Evolutionary conservation across 257 asterid species (phyloP).

Genomic region (Solanum chilense): DNA sequence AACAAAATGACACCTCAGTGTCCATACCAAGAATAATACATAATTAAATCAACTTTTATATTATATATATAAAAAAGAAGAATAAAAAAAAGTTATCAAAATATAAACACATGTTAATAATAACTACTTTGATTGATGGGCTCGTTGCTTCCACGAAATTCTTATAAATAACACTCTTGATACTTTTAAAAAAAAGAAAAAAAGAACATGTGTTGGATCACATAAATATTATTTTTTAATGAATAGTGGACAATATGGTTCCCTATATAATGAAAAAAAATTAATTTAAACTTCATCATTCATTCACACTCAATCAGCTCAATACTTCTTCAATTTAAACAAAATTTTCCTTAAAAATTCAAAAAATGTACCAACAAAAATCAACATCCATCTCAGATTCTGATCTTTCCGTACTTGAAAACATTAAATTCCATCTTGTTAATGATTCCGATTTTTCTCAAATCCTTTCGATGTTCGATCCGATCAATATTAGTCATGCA

Average conservation of each 20-base stretch:
- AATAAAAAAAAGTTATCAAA: not conserved
- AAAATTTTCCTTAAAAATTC: not conserved
- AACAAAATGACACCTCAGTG: not conserved
- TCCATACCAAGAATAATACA: not conserved
- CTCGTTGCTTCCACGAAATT: not conserved
- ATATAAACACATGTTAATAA: not conserved
- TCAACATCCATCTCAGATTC: not conserved
- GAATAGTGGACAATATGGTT: not conserved
- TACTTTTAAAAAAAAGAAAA: not conserved
- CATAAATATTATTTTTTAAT: not conserved
- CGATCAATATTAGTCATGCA: not conserved
- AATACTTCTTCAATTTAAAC: not conserved
- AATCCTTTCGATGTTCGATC: not conserved
- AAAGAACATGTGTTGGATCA: not conserved
- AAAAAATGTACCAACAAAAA: conserved; percentile 5
- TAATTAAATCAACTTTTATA: not conserved
- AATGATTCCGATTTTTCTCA: conserved; percentile 5
- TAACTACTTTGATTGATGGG: not conserved
- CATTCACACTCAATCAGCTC: not conserved
- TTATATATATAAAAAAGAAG: not conserved
- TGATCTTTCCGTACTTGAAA: conserved; percentile 2
- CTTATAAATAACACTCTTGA: not conserved
- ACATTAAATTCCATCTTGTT: conserved; percentile 8
- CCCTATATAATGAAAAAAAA: not conserved
- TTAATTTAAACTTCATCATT: not conserved